These are phyloP conservation scores for Populus euphratica DNA, from an alignment of 345 rosid genomes.

Conservation along the genomic window DNA sequence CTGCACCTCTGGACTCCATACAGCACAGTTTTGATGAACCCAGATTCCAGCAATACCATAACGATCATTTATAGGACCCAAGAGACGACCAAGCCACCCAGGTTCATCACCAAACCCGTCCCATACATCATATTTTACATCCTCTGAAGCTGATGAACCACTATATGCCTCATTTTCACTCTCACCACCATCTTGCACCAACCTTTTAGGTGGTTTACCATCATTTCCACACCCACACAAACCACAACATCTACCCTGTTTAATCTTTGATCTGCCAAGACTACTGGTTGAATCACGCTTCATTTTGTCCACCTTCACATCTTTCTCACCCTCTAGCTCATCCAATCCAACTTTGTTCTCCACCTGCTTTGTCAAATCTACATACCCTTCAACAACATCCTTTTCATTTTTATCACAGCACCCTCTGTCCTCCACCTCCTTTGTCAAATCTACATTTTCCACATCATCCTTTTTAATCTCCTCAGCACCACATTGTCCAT, in stretches of 20 bases:
- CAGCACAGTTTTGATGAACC: slow-evolving; percentile 98
- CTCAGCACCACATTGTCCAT: not conserved
- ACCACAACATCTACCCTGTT: slow-evolving; percentile 85
- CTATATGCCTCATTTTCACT: slow-evolving; percentile 76
- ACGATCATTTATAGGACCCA: slow-evolving; percentile 93
- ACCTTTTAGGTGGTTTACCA: slow-evolving; percentile 83
- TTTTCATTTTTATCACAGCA: slow-evolving; percentile 10
- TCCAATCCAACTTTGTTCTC: slow-evolving; percentile 34
- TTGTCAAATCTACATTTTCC: slow-evolving; percentile 17
- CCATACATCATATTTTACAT: slow-evolving; percentile 74
- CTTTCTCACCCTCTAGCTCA: slow-evolving; percentile 35
- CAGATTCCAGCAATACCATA: slow-evolving; percentile 96
- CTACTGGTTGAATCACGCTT: slow-evolving; percentile 31
- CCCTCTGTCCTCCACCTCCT: slow-evolving; percentile 20
- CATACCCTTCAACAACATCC: slow-evolving; percentile 25
- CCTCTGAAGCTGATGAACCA: slow-evolving; percentile 84
- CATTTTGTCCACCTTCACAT: slow-evolving; percentile 23
- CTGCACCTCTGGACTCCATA: slow-evolving; percentile 97
- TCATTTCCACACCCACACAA: slow-evolving; percentile 95
- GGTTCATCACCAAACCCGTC: slow-evolving; percentile 97
- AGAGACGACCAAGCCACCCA: slow-evolving; percentile 90
- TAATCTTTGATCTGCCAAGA: slow-evolving; percentile 45
- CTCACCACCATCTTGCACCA: slow-evolving; percentile 58
- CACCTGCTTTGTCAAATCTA: slow-evolving; percentile 23
- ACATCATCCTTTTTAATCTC: slow-evolving; percentile 21